A percentile compares a stretch with the other conserved stretches of the same genome.
These are phyloP conservation scores for Candida saitoana DNA, from an alignment of 805 yeast genomes.

Conservation along the genomic window DNA sequence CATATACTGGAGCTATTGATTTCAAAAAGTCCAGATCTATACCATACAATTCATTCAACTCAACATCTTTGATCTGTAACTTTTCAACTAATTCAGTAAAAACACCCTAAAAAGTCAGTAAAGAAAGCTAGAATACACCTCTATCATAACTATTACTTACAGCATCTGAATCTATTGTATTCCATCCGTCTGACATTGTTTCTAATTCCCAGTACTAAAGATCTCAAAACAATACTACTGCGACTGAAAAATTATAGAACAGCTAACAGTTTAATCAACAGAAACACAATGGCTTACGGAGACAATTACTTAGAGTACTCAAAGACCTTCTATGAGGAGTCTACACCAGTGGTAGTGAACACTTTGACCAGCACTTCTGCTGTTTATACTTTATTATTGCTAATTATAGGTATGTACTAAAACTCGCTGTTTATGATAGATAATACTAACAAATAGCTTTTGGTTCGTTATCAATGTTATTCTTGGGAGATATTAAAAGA, in stretches of 20 bases:
- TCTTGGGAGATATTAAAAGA: constrained; percentile 26
- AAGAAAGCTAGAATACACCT: not conserved
- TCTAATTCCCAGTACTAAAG: too few relatives aligned
- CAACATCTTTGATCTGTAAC: constrained; percentile 49
- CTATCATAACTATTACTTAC: constrained; percentile 21
- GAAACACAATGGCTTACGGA: constrained; percentile 1
- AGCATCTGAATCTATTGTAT: constrained; percentile 63
- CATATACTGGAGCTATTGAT: constrained; percentile 44
- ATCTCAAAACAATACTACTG: not conserved
- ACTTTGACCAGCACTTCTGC: constrained; percentile 2
- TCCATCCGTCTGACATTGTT: constrained; percentile 40
- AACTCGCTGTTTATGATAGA: not conserved
- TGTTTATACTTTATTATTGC: not conserved
- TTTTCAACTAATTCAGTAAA: constrained; percentile 60
- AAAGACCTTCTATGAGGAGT: not conserved
- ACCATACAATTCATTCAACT: constrained; percentile 55
- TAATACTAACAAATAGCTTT: constrained; percentile 18
- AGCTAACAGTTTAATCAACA: too few relatives aligned
- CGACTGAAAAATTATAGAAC: too few relatives aligned
- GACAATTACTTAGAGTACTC: constrained; percentile 1
- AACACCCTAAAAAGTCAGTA: constrained; percentile 41
- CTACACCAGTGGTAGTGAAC: constrained; percentile 1
- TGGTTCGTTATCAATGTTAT: constrained; percentile 24
- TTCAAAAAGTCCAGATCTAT: constrained; percentile 43
- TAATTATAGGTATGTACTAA: constrained; percentile 2